Percentiles rank a stretch among this genome's conserved stretches.
These are phyloP conservation scores for Clarireedia hainanense DNA, from an alignment of 2,329 filamentous ascomycete species.

Conservation along the genomic window DNA sequence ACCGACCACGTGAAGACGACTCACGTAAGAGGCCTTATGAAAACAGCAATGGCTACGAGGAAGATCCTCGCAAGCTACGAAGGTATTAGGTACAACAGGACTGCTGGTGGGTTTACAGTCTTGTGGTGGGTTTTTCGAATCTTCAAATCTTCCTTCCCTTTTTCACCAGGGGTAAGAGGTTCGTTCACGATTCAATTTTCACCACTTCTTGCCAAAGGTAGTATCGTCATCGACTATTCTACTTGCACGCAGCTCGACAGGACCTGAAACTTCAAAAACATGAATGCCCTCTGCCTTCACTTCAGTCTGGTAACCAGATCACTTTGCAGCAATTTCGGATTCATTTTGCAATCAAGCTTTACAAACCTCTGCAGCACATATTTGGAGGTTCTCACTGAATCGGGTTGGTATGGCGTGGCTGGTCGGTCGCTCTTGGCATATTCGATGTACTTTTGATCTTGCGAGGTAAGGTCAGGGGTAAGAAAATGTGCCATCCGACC, in stretches of 20 bases:
- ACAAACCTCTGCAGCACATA: background rate
- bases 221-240: constrained; percentile 20
- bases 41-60: constrained; percentile 62
- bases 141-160: constrained; percentile 21
- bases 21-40: constrained; percentile 47
- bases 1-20: constrained; percentile 46
- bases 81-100: constrained; percentile 46
- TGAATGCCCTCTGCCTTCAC: background rate
- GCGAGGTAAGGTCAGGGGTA: constrained; percentile 50
- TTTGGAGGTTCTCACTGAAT: background rate
- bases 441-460: constrained; percentile 18
- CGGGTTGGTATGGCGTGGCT: constrained; percentile 8
- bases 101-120: constrained; percentile 11
- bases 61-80: constrained; percentile 63
- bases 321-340: background rate
- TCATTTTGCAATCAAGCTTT: background rate
- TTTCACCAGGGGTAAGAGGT: constrained; percentile 32
- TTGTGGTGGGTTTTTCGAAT: background rate
- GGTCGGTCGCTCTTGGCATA: constrained; percentile 10
- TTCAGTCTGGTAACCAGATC: background rate
- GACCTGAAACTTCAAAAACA: constrained; percentile 4
- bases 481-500: constrained; percentile 31
- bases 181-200: constrained; percentile 19
- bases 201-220: constrained; percentile 25
- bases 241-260: constrained; percentile 14